Conservation (phyloP, 192 early-diverging fungal genomes). For the Backusella westeae region DNA sequence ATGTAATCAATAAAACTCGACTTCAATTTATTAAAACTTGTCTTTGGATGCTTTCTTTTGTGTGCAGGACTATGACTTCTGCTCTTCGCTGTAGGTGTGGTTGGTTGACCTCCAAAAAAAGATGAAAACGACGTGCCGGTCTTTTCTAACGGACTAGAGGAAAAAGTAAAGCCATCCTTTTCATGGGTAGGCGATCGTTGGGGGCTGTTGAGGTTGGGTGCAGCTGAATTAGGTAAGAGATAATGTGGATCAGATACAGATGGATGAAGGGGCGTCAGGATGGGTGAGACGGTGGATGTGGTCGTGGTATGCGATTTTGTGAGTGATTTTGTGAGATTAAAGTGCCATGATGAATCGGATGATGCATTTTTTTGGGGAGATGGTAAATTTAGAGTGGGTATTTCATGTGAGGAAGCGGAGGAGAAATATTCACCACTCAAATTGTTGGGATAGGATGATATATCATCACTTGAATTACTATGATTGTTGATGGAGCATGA, state of each 20-base stretch:
- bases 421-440: background rate
- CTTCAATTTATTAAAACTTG: background rate
- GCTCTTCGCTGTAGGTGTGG: background rate
- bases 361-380: background rate
- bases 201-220: background rate
- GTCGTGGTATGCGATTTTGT: background rate
- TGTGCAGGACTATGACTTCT: background rate
- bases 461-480: background rate
- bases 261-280: background rate
- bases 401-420: background rate
- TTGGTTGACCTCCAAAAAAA: background rate
- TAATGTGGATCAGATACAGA: background rate
- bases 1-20: background rate
- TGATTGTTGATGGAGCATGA: background rate
- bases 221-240: background rate
- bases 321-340: background rate
- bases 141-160: background rate
- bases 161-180: background rate
- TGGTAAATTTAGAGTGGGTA: background rate
- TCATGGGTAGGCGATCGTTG: background rate
- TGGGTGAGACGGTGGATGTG: background rate
- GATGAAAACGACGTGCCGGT: background rate
- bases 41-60: background rate
- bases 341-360: background rate
- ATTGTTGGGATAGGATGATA: background rate